These are phyloP conservation scores for Phytopythium sindhum DNA, from an alignment of 352 stramenopile genomes.

Conservation along the genomic window DNA sequence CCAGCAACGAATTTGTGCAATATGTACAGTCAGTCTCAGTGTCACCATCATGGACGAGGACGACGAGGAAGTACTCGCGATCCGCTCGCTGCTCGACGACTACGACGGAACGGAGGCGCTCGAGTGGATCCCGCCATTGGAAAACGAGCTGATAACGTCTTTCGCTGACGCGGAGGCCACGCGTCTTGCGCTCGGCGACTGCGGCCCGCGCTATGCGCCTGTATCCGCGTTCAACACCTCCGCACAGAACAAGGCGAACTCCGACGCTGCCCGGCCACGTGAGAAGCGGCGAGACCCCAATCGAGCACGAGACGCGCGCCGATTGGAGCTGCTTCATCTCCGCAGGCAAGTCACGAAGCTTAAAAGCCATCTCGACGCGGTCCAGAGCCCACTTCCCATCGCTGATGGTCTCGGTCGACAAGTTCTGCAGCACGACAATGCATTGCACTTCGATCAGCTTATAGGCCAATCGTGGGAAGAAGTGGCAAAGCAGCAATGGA, in stretches of 20 bases:
- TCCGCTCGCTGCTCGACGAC: background rate
- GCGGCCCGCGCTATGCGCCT: background rate
- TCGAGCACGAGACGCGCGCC: conserved; percentile 46
- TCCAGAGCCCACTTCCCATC: background rate
- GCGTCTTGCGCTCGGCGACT: background rate
- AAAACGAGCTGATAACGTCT: no score
- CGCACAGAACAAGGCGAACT: no score
- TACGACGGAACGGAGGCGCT: background rate
- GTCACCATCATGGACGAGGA: background rate
- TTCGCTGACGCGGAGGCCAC: background rate
- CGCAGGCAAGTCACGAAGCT: conserved; percentile 13
- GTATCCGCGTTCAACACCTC: no score
- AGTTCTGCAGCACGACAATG: no score
- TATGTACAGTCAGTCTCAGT: no score
- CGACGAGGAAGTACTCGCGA: background rate
- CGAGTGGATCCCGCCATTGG: background rate
- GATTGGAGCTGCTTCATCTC: conserved; percentile 64
- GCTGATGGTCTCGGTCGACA: no score
- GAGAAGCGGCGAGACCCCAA: conserved; percentile 36
- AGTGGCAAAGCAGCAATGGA: no score
- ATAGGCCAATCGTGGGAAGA: no score
- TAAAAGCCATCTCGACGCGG: background rate
- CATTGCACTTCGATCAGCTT: no score
- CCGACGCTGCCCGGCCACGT: background rate
- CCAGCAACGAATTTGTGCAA: no score